Evolutionary conservation across 2,329 filamentous ascomycete genomes (phyloP), one percentile per base, ranked within the genome.

Genomic region (Hypocrella siamensis): DNA sequence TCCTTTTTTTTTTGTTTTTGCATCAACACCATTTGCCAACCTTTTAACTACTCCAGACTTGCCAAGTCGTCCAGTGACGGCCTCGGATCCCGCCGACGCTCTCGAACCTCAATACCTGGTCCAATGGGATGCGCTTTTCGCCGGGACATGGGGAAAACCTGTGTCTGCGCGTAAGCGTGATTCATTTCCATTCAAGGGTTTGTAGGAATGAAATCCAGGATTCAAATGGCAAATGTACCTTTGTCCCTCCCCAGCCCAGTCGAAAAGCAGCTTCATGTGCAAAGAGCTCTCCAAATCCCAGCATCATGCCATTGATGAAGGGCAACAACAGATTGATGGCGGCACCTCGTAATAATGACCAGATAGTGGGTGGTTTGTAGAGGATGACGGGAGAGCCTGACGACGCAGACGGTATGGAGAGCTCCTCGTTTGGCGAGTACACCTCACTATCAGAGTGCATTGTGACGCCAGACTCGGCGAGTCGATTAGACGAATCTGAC

Each of bases 221-320:
- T 5, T 11, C 11, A 26, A 26, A 11, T 24, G n/a, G 9, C 25
- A 26, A 1, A 18, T 3, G 15, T 32, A 94, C 90, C 74, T 90
- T 93, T 37, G 90, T 96, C 33, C 79, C 79, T 40, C 80, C 77
- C 90, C 90, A 98, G 38, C 90, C 90, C 44, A 96, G 61, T 47
- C 88, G 67, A 51, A 88, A 98, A 2, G 90, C 90, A 31, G 83
- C 79, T 61, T 98, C 90, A 51, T 98, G 90, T 33, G 90, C 90
- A 55, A 98, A 88, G 31, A 98, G 60, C 60, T 98, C 90, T 43
- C 90, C 90, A 49, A 98, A 94, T 3, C 90, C 90, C 47, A 98
- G 60, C 90, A 98, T 98, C 65, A 98, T 71, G 29, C 90, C 90
- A 58, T 98, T 98, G 49, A 98, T 74, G 48, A 98, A 98, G 0